phyloP scores from a whole-genome alignment of 345 rosid genomes.

The Lagerstroemia speciosa region DNA sequence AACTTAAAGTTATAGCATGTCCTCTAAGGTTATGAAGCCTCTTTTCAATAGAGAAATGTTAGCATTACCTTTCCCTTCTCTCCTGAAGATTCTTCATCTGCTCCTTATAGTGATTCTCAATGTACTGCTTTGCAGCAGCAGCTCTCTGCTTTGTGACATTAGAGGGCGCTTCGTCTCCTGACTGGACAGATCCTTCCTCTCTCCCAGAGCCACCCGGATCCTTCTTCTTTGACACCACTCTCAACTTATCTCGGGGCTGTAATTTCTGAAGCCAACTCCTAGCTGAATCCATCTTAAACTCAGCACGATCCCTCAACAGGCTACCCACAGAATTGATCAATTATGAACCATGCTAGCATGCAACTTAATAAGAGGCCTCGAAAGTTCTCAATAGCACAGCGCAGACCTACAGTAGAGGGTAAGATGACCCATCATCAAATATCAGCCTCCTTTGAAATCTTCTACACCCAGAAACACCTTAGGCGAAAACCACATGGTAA shows the following conservation, averaged over 20 bases:
- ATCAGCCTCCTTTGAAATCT: background rate
- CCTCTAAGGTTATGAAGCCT: background rate
- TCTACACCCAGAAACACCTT: background rate
- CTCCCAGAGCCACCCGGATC: conserved; percentile 20
- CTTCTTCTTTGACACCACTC: conserved; percentile 16
- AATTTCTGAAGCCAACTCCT: conserved; percentile 18
- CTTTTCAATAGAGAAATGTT: background rate
- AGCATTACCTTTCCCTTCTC: conserved; percentile 52
- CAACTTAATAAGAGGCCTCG: background rate
- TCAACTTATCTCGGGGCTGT: conserved; percentile 9
- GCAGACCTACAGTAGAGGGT: background rate
- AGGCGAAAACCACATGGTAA: background rate
- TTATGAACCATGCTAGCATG: background rate
- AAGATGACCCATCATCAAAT: background rate
- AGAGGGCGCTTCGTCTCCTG: conserved; percentile 35
- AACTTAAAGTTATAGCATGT: background rate
- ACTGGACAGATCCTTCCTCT: conserved; percentile 16
- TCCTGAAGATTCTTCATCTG: conserved; percentile 83
- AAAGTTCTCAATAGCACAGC: background rate
- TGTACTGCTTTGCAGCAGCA: conserved; percentile 77
- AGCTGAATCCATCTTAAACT: conserved; percentile 13
- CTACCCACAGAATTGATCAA: background rate
- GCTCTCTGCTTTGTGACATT: conserved; percentile 61
- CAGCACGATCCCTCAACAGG: background rate
- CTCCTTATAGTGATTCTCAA: conserved; percentile 81